These are phyloP conservation scores for Adenanthera pavonina DNA, from an alignment of 306 rosid genomes.

Conservation along the genomic window DNA sequence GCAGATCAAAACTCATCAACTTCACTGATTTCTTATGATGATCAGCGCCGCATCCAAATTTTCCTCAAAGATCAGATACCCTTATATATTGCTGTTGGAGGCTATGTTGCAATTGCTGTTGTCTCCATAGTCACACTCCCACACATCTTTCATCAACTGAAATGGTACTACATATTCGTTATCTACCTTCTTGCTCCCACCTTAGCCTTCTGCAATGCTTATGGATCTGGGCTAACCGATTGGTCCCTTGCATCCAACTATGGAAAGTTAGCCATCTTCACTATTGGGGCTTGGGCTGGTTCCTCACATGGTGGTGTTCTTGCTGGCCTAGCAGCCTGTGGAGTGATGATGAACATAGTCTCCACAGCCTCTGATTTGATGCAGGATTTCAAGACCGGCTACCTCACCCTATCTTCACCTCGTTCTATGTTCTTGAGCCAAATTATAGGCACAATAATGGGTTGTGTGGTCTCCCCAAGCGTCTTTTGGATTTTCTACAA, in stretches of 20 bases:
- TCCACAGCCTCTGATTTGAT: constrained; percentile 60
- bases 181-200: constrained; percentile 58
- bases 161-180: constrained; percentile 58
- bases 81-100: constrained; percentile 46
- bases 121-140: constrained; percentile 51
- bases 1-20: constrained; percentile 43
- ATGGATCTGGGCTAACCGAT: constrained; percentile 60
- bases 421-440: constrained; percentile 66
- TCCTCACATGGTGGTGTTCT: constrained; percentile 56
- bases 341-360: constrained; percentile 69
- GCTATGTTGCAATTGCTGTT: constrained; percentile 58
- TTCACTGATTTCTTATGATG: constrained; percentile 47
- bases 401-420: constrained; percentile 62
- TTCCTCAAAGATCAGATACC: constrained; percentile 65
- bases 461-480: constrained; percentile 55
- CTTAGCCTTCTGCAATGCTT: constrained; percentile 66
- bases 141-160: constrained; percentile 53
- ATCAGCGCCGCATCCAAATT: constrained; percentile 51
- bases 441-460: constrained; percentile 58
- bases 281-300: constrained; percentile 69
- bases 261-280: constrained; percentile 60
- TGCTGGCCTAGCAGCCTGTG: constrained; percentile 62
- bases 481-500: constrained; percentile 66
- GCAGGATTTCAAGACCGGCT: constrained; percentile 65
- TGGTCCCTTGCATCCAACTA: constrained; percentile 63